These are phyloP conservation scores for Berkeleyomyces basicola DNA, from an alignment of 2,329 filamentous ascomycete species.

Conservation along the genomic window DNA sequence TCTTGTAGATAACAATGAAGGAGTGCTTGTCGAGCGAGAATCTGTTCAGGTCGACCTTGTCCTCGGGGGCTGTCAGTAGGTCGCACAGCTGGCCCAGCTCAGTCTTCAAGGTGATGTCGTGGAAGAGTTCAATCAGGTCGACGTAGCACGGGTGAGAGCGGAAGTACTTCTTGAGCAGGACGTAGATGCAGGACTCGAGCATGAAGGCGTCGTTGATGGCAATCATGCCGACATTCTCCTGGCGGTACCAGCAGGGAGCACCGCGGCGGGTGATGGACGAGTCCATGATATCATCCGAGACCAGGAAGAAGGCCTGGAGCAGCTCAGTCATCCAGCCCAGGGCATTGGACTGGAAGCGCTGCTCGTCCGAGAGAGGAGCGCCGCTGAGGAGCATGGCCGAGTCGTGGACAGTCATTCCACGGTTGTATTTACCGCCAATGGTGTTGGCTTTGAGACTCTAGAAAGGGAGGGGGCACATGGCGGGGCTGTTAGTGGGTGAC, in stretches of 20 bases:
- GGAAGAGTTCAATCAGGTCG: constrained; percentile 89
- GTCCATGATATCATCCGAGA: constrained; percentile 99
- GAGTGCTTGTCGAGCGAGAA: constrained; percentile 90
- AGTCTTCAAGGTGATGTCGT: constrained; percentile 84
- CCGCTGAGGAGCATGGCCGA: constrained; percentile 64
- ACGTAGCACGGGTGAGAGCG: constrained; percentile 72
- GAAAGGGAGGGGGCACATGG: constrained; percentile 8
- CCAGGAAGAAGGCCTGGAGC: constrained; percentile 96
- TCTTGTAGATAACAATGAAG: constrained; percentile 99
- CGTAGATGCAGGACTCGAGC: constrained; percentile 81
- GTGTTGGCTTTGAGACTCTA: constrained; percentile 76
- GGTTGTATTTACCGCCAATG: constrained; percentile 93
- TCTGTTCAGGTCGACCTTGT: constrained; percentile 80
- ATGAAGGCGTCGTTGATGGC: constrained; percentile 98
- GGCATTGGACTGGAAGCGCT: constrained; percentile 77
- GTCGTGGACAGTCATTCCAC: constrained; percentile 94
- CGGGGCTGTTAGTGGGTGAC: not conserved
- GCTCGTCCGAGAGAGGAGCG: constrained; percentile 53
- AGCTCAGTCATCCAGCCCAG: constrained; percentile 97
- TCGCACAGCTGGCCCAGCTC: constrained; percentile 92
- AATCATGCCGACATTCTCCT: constrained; percentile 77
- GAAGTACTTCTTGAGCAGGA: constrained; percentile 88
- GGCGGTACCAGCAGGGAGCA: constrained; percentile 90
- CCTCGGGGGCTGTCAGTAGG: constrained; percentile 87
- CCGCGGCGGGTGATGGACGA: constrained; percentile 84